Base-by-base conservation (phyloP, 2,329 filamentous ascomycete genomes). In the Ampelomyces quisqualis region DNA sequence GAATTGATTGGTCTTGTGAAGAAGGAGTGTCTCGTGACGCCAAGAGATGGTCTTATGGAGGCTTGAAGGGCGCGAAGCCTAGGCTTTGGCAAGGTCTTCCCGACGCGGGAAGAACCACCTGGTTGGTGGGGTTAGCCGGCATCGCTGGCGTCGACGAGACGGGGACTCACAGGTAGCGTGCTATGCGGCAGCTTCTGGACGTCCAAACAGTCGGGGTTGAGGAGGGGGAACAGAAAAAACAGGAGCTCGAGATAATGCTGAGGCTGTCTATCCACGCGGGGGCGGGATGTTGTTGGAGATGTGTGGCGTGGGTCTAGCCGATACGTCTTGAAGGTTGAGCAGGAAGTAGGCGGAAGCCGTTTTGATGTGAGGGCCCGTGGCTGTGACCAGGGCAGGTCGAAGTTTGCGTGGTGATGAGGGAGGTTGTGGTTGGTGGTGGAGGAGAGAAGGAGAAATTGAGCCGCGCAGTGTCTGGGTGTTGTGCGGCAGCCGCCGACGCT, bases 171-270 rank as follows among this genome's bases (percentile, higher is more conserved):
- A 82, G 82, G 85, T 85, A 82, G 82, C 84, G 86, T 94, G 88
- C 89, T 97, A 98, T 98, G 91, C 93, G 93, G 93, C 93, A 97
- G 91, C 88, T 95, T n/a, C n/a, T n/a, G n/a, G 86, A 81, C 77
- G 74, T 72, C 75, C 74, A 74, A 79, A 73, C 71, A 74, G 69
- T 75, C 79, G 71, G 77, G 79, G 57, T 68, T 69, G 55, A 57
- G 58, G 63, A 66, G 67, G 63, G 65, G 61, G 56, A 69, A 65
- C 57, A 63, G 62, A 52, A 75, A 70, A 57, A 76, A 60, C 60
- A 69, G 54, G 60, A 65, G 62, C 55, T 72, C 66, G 47, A 70
- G 59, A 22, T 70, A 62, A 40, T 58, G 50, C 45, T 55, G 55
- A 49, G 65, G 57, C 36, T 58, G 55, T 62, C 53, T 51, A 50